Evolutionary conservation across 805 yeast species (phyloP), one percentile per base, ranked within the genome.

Genomic region (Wickerhamiella lipophila): DNA sequence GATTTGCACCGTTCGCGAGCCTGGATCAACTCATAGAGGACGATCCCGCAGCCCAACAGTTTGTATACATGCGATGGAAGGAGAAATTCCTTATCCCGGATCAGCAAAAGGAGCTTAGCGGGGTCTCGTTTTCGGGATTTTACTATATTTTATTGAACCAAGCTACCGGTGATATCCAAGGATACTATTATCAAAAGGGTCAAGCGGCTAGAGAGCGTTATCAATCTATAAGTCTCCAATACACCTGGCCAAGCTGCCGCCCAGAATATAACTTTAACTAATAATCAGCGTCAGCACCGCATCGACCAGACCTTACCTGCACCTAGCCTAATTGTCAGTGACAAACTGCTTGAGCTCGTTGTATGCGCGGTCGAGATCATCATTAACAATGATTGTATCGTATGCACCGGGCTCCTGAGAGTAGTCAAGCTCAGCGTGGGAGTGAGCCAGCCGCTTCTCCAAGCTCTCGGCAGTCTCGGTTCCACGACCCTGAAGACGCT

Each of bases 101-200:
- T 64, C 78, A 86, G 26, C 65, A 67, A 50, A 74, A 70, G 52
- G 76, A 72, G 55, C 75, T 75, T 50, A 69, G 67, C 54, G 89
- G 75, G 13, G 96, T 95, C 0, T 82, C 94, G 2, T 88, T 81
- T 63, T 95, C 87, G 39, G 97, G 97, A 0, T 87, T 87, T 61
- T 88, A 88, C 64, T 88, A 87, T 61, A 76, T 87, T 25, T 84
- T 86, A 39, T 79, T 87, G 58, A 83, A 83, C 63, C 88, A 85
- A 59, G 52, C 69, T 6, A 78, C 81, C 1, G 96, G 96, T 6
- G 68, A 77, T 6, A 76, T 88, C 22, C 71, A 75, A 43, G 97
- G 97, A 3, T 72, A 82, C 43, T 88, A 88, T 63, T 88, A 78
- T 67, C 52, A 49, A 30, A 25, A 27, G 35, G 52, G 46, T 22